Base-by-base conservation (phyloP, 116 monocot species). In the Iris pallida region DNA sequence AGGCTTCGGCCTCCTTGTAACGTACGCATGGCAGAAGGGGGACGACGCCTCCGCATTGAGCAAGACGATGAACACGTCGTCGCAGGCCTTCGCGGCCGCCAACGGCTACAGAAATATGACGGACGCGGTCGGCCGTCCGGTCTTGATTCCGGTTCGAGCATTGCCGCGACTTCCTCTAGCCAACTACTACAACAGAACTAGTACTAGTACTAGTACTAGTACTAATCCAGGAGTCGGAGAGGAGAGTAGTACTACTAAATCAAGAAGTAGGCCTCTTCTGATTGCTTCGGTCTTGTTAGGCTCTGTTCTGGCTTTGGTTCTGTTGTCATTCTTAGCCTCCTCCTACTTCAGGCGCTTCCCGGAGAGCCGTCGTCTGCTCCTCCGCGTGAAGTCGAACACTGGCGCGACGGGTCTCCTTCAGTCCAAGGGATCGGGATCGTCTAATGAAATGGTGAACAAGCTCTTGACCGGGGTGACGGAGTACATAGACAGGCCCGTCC, bases 21-120 rank as follows among this genome's bases (percentile, higher is more conserved):
- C 83, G 9, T 78, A 78, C 43, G 78, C 71, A 20, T 83, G 83
- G 83, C 78, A 71, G 61, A 15, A 20, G n/a, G 71, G 16, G 47
- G 83, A 83, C 47, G 45, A 75, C 47, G 18, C 75, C 45, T 14
- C 19, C 8, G 6, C 43, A 30, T 2, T 83, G 63, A 83, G 83
- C 52, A 64, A 18, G 63, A 16, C 15, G 48, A 77, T 78, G 78
- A 78, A 71, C 49, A 54, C 83, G 5, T 67, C 71, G 12, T 17
- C 56, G 2, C 62, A 70, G 16, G 71, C 53, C 42, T 60, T 83
- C 18, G 0, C 47, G 8, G 18, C 40, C 16, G 66, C 54, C 8
- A 83, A 83, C 59, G 68, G 63, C 62, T 45, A 63, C 75, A 64
- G 70, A 40, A 74, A 74, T 55, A 62, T 75, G 57, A 71, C 43